Base-by-base conservation (phyloP, 2,329 filamentous ascomycete species). In the Aspergillus japonicus region DNA sequence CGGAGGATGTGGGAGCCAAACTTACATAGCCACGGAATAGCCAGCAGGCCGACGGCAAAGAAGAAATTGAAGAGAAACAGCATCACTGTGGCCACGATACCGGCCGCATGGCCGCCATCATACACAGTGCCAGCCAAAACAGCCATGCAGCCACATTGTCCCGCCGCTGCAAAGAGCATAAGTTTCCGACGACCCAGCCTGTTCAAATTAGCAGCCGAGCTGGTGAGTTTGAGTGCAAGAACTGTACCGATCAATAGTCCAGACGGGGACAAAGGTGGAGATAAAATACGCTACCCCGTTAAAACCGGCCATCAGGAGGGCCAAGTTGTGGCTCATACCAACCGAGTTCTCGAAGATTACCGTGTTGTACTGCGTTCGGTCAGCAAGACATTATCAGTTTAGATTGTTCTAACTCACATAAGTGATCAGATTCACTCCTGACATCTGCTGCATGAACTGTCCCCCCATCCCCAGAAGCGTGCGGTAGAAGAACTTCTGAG, bases 51-150 rank as follows among this genome's bases (percentile, higher is more conserved):
- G 31, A 82, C 78, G 16, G 76, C 81, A 61, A 84, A 84, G 72
- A 82, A 82, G 48, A 83, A 76, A 64, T 83, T 83, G 71, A 82
- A 84, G 6, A 84, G 64, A 69, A 84, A 84, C 69, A 85, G 81
- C 77, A 82, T 80, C 4, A 80, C 71, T 1, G 75, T 75, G 0
- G 79, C 78, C 10, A 79, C 78, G 56, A 78, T 76, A 59, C 75
- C 79, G 2, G 75, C 72, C 2, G 73, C 62, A 14, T 71, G 69
- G n/a, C 71, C 65, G 8, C 74, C 77, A 47, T 76, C 68, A 10
- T 71, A 76, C 0, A 81, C 76, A 0, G 80, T 80, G 8, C 77
- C 78, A 2, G 79, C 78, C 10, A 82, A 70, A 2, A 81, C 69
- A 11, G 76, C 77, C 80, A 83, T 82, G 60, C 80, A 82, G 53